These are phyloP conservation scores for Petrea volubilis DNA, from an alignment of 257 asterid species.

Conservation along the genomic window DNA sequence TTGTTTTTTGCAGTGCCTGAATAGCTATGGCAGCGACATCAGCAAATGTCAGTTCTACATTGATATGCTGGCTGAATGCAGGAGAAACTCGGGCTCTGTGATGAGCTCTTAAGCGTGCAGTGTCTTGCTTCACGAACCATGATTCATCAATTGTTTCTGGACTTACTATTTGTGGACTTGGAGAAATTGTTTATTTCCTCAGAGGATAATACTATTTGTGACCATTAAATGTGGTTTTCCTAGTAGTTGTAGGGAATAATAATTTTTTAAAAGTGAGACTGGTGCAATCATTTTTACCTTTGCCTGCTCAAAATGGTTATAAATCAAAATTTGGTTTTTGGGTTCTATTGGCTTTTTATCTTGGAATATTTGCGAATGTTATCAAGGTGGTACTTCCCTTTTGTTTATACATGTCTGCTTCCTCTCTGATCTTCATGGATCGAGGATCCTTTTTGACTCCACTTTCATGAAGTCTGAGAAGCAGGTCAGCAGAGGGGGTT, in stretches of 20 bases:
- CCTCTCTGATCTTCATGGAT: no score
- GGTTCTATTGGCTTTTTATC: not conserved
- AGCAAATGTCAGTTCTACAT: conserved; percentile 75
- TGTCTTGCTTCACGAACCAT: not conserved
- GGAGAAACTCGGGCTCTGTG: conserved; percentile 55
- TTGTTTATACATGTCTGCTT: no score
- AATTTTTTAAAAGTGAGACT: not conserved
- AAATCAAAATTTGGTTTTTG: not conserved
- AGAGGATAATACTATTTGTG: not conserved
- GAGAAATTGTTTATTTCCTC: not conserved
- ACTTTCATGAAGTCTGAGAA: no score
- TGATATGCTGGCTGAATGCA: conserved; percentile 71
- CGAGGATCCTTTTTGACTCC: no score
- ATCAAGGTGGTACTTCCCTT: no score
- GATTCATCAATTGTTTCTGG: not conserved
- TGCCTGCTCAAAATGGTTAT: not conserved
- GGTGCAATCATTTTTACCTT: not conserved
- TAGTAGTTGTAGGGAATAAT: conserved; percentile 1
- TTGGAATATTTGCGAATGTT: not conserved
- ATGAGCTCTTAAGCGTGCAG: conserved; percentile 36
- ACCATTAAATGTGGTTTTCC: not conserved
- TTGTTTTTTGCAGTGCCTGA: conserved; percentile 53
- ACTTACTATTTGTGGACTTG: not conserved
- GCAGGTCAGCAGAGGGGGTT: no score
- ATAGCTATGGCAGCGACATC: conserved; percentile 54